Percentiles rank a stretch among this genome's conserved stretches.
phyloP scores from a whole-genome alignment of 768 basidiomycete species.

The Panaeolus cyanescens region DNA sequence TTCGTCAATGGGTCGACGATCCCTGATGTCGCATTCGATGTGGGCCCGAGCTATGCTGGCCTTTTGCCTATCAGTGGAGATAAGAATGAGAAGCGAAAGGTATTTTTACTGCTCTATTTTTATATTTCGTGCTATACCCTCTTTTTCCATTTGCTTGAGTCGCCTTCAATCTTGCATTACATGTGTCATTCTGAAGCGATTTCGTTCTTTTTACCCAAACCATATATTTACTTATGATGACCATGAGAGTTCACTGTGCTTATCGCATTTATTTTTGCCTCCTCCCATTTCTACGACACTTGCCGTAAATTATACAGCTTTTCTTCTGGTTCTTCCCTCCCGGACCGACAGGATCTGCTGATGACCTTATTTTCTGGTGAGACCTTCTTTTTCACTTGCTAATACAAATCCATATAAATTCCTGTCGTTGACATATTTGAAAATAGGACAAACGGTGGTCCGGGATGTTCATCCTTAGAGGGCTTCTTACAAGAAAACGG shows the following conservation, averaged over 20 bases:
- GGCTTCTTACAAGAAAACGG: conserved; percentile 77
- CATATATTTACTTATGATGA: not conserved
- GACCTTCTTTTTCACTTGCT: conserved; percentile 5
- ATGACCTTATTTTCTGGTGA: conserved; percentile 78
- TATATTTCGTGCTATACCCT: conserved; percentile 1
- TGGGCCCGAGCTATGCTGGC: conserved; percentile 78
- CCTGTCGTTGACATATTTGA: not conserved
- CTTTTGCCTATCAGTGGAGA: conserved; percentile 67
- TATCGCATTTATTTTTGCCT: not conserved
- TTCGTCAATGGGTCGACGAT: conserved; percentile 67
- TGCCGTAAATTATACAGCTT: conserved; percentile 44
- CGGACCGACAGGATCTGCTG: conserved; percentile 67
- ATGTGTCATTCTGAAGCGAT: no score
- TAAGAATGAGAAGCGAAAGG: conserved; percentile 68
- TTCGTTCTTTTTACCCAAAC: not conserved
- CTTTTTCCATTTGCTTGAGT: no score
- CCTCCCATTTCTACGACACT: not conserved
- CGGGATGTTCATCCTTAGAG: conserved; percentile 75
- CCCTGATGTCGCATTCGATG: conserved; percentile 70
- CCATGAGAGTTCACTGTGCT: not conserved
- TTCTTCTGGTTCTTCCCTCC: conserved; percentile 89
- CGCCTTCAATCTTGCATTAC: no score
- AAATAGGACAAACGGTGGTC: conserved; percentile 77
- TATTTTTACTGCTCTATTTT: conserved; percentile 20
- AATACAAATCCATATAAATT: not conserved